These are phyloP conservation scores for Tolypocladium capitatum DNA, from an alignment of 2,329 filamentous ascomycete genomes.

Conservation along the genomic window DNA sequence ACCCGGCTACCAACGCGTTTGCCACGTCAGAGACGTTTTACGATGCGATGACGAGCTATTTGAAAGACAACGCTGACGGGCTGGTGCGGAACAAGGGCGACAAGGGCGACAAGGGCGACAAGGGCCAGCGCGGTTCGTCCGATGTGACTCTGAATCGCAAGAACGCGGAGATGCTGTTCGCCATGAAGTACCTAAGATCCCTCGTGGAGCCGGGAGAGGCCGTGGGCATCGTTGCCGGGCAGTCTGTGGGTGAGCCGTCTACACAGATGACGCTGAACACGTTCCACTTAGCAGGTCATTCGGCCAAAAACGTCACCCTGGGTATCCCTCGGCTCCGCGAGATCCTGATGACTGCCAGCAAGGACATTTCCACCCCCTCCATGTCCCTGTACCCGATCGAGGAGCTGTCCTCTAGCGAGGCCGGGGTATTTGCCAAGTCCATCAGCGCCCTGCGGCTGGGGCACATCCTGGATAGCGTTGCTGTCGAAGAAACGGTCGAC, in stretches of 20 bases:
- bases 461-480: constrained; percentile 70
- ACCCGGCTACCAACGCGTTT: constrained; percentile 66
- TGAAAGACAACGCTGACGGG: constrained; percentile 60
- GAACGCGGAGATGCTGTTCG: constrained; percentile 70
- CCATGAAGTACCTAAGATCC: constrained; percentile 85
- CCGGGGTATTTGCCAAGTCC: constrained; percentile 74
- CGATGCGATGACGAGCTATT: constrained; percentile 57
- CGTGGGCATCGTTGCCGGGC: constrained; percentile 89
- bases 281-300: constrained; percentile 97
- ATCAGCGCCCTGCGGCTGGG: constrained; percentile 78
- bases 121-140: constrained; percentile 10
- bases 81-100: constrained; percentile 36
- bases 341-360: constrained; percentile 94
- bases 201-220: constrained; percentile 92
- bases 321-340: constrained; percentile 95
- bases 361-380: constrained; percentile 74
- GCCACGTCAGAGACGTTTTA: constrained; percentile 85
- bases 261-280: constrained; percentile 99
- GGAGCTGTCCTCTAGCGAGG: constrained; percentile 54
- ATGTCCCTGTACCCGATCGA: constrained; percentile 75
- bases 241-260: constrained; percentile 92
- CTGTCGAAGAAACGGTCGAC: constrained; percentile 67
- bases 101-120: constrained; percentile 24
- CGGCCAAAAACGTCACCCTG: constrained; percentile 94
- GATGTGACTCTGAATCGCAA: constrained; percentile 45